These are phyloP conservation scores for Pleurotus giganteus DNA, from an alignment of 768 basidiomycete genomes.

Conservation along the genomic window DNA sequence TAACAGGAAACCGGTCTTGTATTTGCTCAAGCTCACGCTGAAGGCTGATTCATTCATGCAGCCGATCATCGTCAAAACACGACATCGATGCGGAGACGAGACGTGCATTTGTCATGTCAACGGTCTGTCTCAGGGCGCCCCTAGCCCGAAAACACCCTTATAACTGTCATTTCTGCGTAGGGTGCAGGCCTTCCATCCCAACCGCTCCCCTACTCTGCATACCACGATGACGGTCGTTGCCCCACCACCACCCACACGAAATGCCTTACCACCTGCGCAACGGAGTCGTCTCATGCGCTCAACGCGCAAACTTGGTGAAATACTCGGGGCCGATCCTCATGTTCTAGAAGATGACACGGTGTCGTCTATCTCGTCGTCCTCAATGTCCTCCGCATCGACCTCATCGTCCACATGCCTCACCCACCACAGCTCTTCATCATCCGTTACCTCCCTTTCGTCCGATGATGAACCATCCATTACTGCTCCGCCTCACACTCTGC, in stretches of 20 bases:
- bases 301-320: slow-evolving; percentile 52
- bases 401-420: slow-evolving; percentile 8
- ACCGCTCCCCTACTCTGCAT: not conserved
- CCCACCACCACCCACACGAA: slow-evolving; percentile 45
- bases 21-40: too few relatives aligned
- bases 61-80: slow-evolving; percentile 9
- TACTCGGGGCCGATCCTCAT: slow-evolving; percentile 46
- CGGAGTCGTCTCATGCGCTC: slow-evolving; percentile 56
- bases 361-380: slow-evolving; percentile 11
- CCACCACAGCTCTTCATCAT: slow-evolving; percentile 5
- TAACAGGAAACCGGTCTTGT: slow-evolving; percentile 8
- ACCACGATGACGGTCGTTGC: not conserved
- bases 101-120: slow-evolving; percentile 9
- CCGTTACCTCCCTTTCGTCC: slow-evolving; percentile 3
- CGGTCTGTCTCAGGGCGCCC: slow-evolving; percentile 4
- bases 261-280: slow-evolving; percentile 42
- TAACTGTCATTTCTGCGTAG: slow-evolving; percentile 1
- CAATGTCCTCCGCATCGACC: slow-evolving; percentile 1
- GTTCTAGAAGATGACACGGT: slow-evolving; percentile 26
- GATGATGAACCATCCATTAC: slow-evolving; percentile 4
- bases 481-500: not conserved
- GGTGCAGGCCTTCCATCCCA: not conserved
- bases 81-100: slow-evolving; percentile 8
- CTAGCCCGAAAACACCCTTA: not conserved
- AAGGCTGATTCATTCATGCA: slow-evolving; percentile 10